phyloP scores from a whole-genome alignment of 2,329 filamentous ascomycete species.

The Colletotrichum lindemuthianum region DNA sequence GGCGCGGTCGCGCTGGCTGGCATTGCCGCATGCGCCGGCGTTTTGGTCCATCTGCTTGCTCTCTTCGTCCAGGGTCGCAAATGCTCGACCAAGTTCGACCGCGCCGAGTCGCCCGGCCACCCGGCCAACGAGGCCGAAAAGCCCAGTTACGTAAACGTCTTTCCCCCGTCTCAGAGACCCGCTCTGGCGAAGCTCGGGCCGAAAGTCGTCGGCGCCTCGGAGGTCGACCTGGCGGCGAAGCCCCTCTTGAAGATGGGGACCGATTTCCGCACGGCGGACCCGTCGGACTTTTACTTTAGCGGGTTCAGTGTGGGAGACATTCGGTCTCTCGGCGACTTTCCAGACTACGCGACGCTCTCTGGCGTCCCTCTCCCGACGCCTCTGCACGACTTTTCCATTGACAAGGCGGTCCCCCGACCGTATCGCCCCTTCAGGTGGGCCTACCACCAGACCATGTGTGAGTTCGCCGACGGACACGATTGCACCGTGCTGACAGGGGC shows the following conservation, averaged over 20 bases:
- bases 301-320: constrained; percentile 79
- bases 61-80: constrained; percentile 9
- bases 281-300: constrained; percentile 66
- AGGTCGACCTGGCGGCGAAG: constrained; percentile 35
- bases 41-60: constrained; percentile 15
- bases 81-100: not conserved
- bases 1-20: constrained; percentile 4
- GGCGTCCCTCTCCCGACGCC: constrained; percentile 77
- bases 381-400: constrained; percentile 73
- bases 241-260: constrained; percentile 46
- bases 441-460: constrained; percentile 94
- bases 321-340: constrained; percentile 77
- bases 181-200: constrained; percentile 33
- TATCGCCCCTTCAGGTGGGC: constrained; percentile 86
- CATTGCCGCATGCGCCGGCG: constrained; percentile 4
- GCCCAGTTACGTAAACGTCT: constrained; percentile 40
- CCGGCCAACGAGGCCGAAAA: not conserved
- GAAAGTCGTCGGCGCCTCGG: constrained; percentile 1
- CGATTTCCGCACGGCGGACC: constrained; percentile 46
- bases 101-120: constrained; percentile 9
- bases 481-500: constrained; percentile 17
- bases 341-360: constrained; percentile 79
- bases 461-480: constrained; percentile 43
- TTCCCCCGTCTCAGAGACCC: constrained; percentile 41
- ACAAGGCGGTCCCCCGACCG: constrained; percentile 75